Percentiles rank a stretch among this genome's conserved stretches.
phyloP scores from a whole-genome alignment of 306 rosid species.

The Sicyos edulis region DNA sequence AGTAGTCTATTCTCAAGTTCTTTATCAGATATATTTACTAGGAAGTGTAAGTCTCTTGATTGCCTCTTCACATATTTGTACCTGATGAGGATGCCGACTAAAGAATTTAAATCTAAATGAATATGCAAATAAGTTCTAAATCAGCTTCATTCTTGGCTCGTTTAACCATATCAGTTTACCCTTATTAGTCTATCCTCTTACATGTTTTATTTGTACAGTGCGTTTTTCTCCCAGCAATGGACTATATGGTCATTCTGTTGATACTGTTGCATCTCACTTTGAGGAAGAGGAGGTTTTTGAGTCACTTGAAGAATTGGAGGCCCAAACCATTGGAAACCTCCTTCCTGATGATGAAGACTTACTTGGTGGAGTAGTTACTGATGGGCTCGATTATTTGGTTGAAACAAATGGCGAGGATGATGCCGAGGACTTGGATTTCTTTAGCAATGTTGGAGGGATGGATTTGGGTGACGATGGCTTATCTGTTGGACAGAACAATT shows the following conservation, averaged over 20 bases:
- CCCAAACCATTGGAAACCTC: conserved; percentile 45
- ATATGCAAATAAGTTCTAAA: conserved; percentile 3
- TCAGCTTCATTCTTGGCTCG: not conserved
- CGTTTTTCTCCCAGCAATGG: conserved; percentile 23
- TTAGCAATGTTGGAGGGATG: conserved; percentile 47
- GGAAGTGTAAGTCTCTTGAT: conserved; percentile 33
- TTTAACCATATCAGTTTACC: not conserved
- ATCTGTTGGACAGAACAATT: conserved; percentile 26
- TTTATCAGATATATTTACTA: conserved; percentile 35
- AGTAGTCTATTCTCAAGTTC: conserved; percentile 53
- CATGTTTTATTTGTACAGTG: conserved; percentile 26
- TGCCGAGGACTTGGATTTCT: conserved; percentile 38
- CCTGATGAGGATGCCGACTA: conserved; percentile 6
- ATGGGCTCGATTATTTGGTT: conserved; percentile 31
- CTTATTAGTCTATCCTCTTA: conserved; percentile 3
- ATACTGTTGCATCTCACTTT: conserved; percentile 37
- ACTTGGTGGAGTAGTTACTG: conserved; percentile 37
- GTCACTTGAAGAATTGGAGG: conserved; percentile 41
- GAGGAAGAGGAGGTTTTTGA: conserved; percentile 43
- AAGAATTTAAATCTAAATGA: not conserved
- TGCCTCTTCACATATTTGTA: conserved; percentile 11
- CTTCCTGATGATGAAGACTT: conserved; percentile 42
- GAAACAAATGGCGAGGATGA: conserved; percentile 32
- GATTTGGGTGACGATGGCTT: conserved; percentile 38
- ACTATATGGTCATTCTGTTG: conserved; percentile 40